phyloP scores from a whole-genome alignment of 108 stramenopile species.

The Nitzschia palea region DNA sequence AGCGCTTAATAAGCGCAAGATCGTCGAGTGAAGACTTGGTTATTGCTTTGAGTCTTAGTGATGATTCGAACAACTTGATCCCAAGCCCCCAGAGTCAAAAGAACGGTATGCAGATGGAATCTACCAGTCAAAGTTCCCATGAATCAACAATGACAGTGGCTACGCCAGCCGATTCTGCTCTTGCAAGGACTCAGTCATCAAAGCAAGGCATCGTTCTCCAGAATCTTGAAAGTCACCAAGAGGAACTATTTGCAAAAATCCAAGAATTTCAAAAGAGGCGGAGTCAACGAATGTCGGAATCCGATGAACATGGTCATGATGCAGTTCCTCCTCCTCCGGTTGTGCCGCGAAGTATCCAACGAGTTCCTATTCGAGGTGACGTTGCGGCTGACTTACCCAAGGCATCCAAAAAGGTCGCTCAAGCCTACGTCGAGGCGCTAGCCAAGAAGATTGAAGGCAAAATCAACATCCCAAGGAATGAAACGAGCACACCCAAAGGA shows the following conservation, averaged over 20 bases:
- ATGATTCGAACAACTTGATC: not conserved
- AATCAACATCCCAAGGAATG: too few species aligned
- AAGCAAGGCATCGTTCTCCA: too few species aligned
- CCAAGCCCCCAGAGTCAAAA: not conserved
- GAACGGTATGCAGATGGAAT: too few species aligned
- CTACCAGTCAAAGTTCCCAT: too few species aligned
- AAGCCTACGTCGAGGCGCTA: conserved; percentile 9
- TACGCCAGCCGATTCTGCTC: too few species aligned
- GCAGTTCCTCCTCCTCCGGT: not conserved
- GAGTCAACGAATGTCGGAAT: too few species aligned
- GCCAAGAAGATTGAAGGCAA: not conserved
- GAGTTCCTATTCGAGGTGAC: not conserved
- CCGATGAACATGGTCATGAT: not conserved
- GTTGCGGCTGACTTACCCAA: not conserved
- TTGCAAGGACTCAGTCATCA: too few species aligned
- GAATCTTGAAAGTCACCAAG: not conserved
- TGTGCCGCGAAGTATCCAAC: not conserved
- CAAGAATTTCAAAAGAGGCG: not conserved
- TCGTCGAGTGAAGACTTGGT: too few species aligned
- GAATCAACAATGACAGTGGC: too few species aligned
- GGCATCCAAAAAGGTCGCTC: conserved; percentile 13
- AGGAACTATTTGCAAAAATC: conserved; percentile 9
- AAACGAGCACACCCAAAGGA: too few species aligned
- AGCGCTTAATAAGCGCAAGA: too few species aligned
- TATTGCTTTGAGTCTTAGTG: conserved; percentile 1